Evolutionary conservation across 2,329 filamentous ascomycete genomes (phyloP).

Genomic region (Chrysoporthe puriensis): DNA sequence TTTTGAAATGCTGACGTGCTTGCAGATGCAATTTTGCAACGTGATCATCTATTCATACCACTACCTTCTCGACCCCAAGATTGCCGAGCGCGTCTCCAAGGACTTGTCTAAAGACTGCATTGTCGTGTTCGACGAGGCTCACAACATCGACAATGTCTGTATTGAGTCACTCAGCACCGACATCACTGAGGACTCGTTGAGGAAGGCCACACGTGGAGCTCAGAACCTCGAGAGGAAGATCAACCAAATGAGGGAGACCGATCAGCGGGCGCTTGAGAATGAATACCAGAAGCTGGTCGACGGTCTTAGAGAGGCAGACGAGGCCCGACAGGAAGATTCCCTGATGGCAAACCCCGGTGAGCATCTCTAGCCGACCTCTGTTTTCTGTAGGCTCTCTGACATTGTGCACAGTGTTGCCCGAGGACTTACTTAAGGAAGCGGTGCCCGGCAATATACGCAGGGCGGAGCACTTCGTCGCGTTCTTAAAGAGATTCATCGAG

Average conservation of each 20-base stretch:
- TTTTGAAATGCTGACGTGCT: constrained; percentile 24
- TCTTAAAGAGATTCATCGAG: constrained; percentile 95
- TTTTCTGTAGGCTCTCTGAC: not conserved
- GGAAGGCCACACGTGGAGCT: constrained; percentile 88
- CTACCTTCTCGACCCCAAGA: constrained; percentile 96
- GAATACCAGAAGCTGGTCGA: constrained; percentile 97
- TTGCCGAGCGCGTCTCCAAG: constrained; percentile 91
- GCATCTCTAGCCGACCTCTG: constrained; percentile 8
- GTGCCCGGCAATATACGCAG: constrained; percentile 95
- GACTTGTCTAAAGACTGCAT: constrained; percentile 98
- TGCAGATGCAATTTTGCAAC: constrained; percentile 95
- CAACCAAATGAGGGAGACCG: constrained; percentile 91
- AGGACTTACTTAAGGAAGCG: constrained; percentile 92
- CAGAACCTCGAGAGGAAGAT: constrained; percentile 91
- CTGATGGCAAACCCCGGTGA: constrained; percentile 90
- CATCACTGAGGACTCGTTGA: constrained; percentile 90
- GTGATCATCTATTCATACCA: constrained; percentile 99
- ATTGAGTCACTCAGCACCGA: constrained; percentile 98
- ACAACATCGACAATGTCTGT: constrained; percentile 99
- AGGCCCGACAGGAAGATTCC: constrained; percentile 88
- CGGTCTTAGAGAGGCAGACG: constrained; percentile 83
- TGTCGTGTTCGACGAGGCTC: constrained; percentile 96
- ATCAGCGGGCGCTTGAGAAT: constrained; percentile 90
- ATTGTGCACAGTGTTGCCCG: constrained; percentile 68
- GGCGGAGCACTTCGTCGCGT: constrained; percentile 94